phyloP scores from a whole-genome alignment of 305 asterid genomes.

The Euphrasia arctica region DNA sequence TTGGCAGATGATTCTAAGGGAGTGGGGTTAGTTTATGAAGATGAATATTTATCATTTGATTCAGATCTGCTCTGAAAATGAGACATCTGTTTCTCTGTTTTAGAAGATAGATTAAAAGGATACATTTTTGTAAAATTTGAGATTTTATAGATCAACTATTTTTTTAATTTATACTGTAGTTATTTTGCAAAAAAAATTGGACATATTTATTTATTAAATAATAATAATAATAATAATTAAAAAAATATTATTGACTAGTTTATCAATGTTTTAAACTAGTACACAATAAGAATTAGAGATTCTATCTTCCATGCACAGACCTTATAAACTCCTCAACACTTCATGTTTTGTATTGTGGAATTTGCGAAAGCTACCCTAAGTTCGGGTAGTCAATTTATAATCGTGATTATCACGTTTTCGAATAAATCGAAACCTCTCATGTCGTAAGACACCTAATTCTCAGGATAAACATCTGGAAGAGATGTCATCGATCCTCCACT shows the following conservation, averaged over 20 bases:
- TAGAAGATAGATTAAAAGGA: neutral
- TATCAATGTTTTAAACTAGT: too few species aligned
- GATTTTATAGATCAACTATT: neutral
- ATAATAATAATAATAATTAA: too few species aligned
- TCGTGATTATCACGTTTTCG: neutral
- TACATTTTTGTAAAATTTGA: neutral
- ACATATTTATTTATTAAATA: too few species aligned
- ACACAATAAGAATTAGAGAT: too few species aligned
- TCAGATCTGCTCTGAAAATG: slow-evolving; percentile 25
- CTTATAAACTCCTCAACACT: neutral
- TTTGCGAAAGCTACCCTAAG: slow-evolving; percentile 14
- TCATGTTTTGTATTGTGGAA: neutral
- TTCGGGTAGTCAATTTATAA: neutral
- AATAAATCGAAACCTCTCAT: neutral
- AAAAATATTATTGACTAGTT: too few species aligned
- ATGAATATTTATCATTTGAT: slow-evolving; percentile 31
- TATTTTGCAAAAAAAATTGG: too few species aligned
- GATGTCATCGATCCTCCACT: slow-evolving; percentile 53
- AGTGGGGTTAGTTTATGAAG: slow-evolving; percentile 21
- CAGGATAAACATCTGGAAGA: slow-evolving; percentile 32
- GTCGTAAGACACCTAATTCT: slow-evolving; percentile 19
- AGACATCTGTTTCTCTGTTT: slow-evolving; percentile 2
- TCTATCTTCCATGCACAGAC: too few species aligned
- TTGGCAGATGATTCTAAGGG: slow-evolving; percentile 45
- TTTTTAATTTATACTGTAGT: neutral